phyloP scores from a whole-genome alignment of 176 grass and related monocot genomes.

The Pontederia crassipes region DNA sequence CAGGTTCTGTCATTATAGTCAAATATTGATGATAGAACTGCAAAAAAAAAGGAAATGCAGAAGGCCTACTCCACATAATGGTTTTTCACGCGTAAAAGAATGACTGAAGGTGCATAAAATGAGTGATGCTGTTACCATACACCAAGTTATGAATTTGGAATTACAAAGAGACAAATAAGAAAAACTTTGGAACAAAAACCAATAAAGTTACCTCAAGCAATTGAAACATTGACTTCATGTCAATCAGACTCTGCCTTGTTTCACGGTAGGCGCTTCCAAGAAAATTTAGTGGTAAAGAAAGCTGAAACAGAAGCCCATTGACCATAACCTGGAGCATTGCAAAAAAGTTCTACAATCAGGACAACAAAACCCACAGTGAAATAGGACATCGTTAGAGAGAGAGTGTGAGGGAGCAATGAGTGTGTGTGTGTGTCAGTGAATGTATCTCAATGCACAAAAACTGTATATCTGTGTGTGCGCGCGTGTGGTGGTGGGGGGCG shows the following conservation, averaged over 20 bases:
- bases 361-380: not conserved
- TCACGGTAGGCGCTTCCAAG: conserved; percentile 98
- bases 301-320: conserved; percentile 97
- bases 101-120: no score
- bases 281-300: conserved; percentile 92
- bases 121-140: no score
- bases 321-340: conserved; percentile 74
- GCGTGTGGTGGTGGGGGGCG: no score
- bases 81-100: no score
- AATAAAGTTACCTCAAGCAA: conserved; percentile 71
- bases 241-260: conserved; percentile 95
- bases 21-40: no score
- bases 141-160: not conserved
- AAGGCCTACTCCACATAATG: no score
- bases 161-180: conserved; percentile 10
- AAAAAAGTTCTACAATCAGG: conserved; percentile 12
- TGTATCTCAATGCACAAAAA: no score
- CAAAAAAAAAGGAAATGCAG: no score
- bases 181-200: conserved; percentile 3
- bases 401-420: not conserved
- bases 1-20: no score
- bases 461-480: no score
- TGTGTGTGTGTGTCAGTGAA: no score
- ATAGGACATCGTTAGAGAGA: not conserved
- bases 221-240: conserved; percentile 98